A percentile compares a stretch with the other conserved stretches of the same genome.
phyloP scores from a whole-genome alignment of 2,329 filamentous ascomycete species.

The Dichotomopilus funicola region DNA sequence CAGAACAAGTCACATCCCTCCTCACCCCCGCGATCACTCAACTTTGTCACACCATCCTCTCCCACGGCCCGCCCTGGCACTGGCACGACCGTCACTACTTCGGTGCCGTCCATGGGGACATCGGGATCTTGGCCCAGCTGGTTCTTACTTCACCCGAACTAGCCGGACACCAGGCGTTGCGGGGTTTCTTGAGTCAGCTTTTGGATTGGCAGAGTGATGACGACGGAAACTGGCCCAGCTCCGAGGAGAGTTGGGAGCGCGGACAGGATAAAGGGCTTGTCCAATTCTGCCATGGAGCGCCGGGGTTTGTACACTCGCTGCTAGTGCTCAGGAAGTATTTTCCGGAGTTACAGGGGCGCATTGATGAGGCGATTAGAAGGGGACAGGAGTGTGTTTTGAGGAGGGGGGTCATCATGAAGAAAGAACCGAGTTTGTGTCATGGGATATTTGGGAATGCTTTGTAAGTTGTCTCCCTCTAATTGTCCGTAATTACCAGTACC shows the following conservation, averaged over 20 bases:
- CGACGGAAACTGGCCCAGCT: conserved; percentile 27
- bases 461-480: conserved; percentile 22
- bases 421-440: conserved; percentile 55
- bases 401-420: conserved; percentile 47
- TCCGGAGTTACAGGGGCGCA: conserved; percentile 40
- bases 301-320: conserved; percentile 50
- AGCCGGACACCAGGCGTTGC: conserved; percentile 41
- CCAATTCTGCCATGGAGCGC: conserved; percentile 56
- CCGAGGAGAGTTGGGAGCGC: conserved; percentile 8
- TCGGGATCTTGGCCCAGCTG: conserved; percentile 66
- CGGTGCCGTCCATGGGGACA: conserved; percentile 60
- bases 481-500: not conserved
- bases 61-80: conserved; percentile 47
- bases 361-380: conserved; percentile 42
- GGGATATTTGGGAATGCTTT: conserved; percentile 54
- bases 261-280: conserved; percentile 33
- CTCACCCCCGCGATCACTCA: conserved; percentile 42
- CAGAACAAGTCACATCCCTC: conserved; percentile 31
- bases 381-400: conserved; percentile 45
- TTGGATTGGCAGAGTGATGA: conserved; percentile 50
- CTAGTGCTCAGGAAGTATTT: conserved; percentile 45
- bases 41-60: conserved; percentile 54
- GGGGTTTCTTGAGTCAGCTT: conserved; percentile 46
- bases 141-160: conserved; percentile 50
- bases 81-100: conserved; percentile 59